Conservation (phyloP, 768 basidiomycete species). For the Lyophyllum atratum region DNA sequence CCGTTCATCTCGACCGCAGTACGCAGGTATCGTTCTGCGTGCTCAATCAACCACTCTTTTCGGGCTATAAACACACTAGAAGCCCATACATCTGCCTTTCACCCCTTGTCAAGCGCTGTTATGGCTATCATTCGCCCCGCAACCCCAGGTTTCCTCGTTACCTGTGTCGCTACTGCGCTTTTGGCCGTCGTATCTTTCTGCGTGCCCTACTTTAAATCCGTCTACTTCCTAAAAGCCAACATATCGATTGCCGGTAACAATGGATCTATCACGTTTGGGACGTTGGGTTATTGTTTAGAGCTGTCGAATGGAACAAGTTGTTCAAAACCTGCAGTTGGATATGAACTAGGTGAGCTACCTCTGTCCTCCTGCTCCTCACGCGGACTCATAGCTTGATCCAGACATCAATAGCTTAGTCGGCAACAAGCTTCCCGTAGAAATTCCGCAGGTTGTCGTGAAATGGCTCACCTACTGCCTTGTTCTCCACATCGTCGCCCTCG, state of each 20-base stretch:
- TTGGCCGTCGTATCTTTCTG: constrained; percentile 89
- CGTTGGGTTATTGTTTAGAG: constrained; percentile 84
- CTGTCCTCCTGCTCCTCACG: neutral
- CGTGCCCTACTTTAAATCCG: constrained; percentile 84
- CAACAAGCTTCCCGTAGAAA: constrained; percentile 61
- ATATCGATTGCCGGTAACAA: constrained; percentile 45
- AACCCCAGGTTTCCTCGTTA: constrained; percentile 87
- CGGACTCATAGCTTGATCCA: constrained; percentile 28
- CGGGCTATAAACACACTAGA: neutral
- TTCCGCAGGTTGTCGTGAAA: constrained; percentile 84
- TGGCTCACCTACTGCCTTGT: constrained; percentile 96
- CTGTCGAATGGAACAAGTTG: constrained; percentile 62
- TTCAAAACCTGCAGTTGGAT: constrained; percentile 81
- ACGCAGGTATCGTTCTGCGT: neutral
- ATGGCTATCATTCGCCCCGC: constrained; percentile 80
- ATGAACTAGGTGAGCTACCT: constrained; percentile 71
- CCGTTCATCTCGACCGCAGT: neutral
- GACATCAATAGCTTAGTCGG: constrained; percentile 85
- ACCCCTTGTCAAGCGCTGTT: neutral
- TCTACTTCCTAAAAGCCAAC: constrained; percentile 85
- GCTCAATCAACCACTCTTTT: neutral
- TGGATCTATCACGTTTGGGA: constrained; percentile 82
- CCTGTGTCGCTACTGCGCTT: constrained; percentile 74
- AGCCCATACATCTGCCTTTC: neutral
- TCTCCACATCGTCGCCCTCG: constrained; percentile 88